Conservation (phyloP, 2,329 filamentous ascomycete species). For the Colletotrichum sp. region DNA sequence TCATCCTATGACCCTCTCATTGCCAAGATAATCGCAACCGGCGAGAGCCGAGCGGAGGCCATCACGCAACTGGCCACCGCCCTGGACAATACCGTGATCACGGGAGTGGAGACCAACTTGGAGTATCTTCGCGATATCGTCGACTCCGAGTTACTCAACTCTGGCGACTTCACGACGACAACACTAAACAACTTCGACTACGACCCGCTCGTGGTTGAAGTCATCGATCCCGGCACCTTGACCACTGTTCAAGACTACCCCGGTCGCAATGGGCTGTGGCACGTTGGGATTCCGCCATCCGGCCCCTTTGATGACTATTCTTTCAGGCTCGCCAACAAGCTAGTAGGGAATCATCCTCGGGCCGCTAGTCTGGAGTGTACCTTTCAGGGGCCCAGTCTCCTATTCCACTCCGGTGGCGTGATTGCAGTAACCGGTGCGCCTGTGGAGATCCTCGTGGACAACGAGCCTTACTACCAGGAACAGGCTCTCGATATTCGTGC, state of each 20-base stretch:
- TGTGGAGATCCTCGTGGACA: conserved; percentile 29
- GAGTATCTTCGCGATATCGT: conserved; percentile 36
- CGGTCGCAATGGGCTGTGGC: conserved; percentile 40
- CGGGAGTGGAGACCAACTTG: conserved; percentile 38
- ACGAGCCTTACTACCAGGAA: conserved; percentile 22
- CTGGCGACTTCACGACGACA: conserved; percentile 36
- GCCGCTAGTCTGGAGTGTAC: conserved; percentile 40
- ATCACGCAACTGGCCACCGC: conserved; percentile 67
- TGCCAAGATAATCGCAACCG: conserved; percentile 74
- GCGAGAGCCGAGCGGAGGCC: conserved; percentile 62
- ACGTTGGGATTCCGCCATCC: conserved; percentile 42
- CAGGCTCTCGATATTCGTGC: conserved; percentile 25
- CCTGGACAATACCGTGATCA: conserved; percentile 51
- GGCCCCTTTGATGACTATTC: conserved; percentile 47
- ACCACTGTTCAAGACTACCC: conserved; percentile 47
- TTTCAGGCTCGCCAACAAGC: conserved; percentile 36
- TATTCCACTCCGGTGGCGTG: conserved; percentile 35
- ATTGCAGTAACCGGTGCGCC: conserved; percentile 37
- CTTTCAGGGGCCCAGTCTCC: conserved; percentile 34
- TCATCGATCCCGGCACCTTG: conserved; percentile 37
- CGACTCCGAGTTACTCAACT: conserved; percentile 28
- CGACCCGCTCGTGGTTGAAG: conserved; percentile 33
- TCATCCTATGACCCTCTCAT: conserved; percentile 81
- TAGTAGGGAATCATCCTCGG: conserved; percentile 34
- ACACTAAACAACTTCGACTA: conserved; percentile 35